These are phyloP conservation scores for Nannochloropsis salina DNA, from an alignment of 108 stramenopile species.

Conservation along the genomic window DNA sequence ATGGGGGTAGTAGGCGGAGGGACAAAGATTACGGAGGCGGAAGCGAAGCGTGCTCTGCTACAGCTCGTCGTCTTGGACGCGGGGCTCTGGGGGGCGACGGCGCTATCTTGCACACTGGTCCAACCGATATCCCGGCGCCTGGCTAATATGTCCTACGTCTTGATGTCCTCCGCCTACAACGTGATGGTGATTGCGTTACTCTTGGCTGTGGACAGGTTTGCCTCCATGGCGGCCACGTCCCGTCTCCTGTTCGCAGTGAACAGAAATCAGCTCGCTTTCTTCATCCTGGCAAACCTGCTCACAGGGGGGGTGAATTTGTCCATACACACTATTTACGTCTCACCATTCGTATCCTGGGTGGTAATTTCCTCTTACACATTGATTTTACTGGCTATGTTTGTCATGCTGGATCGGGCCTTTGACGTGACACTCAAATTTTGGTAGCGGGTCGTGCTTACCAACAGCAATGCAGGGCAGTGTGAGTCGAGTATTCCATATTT, in stretches of 20 bases:
- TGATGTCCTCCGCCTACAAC: not conserved
- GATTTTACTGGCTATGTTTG: not conserved
- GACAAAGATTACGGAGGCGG: not conserved
- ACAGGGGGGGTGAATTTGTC: not conserved
- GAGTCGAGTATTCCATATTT: too few relatives aligned
- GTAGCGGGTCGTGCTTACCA: not conserved
- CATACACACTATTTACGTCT: not conserved
- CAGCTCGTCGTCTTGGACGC: not conserved
- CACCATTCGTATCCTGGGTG: not conserved
- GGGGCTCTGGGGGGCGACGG: not conserved
- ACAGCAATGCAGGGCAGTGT: too few relatives aligned
- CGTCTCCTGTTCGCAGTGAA: not conserved
- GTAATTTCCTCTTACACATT: not conserved
- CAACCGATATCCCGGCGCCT: not conserved
- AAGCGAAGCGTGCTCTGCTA: not conserved
- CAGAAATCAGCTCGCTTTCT: not conserved
- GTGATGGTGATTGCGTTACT: not conserved
- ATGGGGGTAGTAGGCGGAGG: not conserved
- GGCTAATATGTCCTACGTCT: not conserved
- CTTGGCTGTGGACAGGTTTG: not conserved
- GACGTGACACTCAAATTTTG: conserved; percentile 12
- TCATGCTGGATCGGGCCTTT: conserved; percentile 1
- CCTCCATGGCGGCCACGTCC: not conserved
- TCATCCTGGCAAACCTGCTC: not conserved
- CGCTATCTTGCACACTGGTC: not conserved